A percentile compares a stretch with the other conserved stretches of the same genome.
Conservation (phyloP, 1,284 basidiomycete species). For the Pisolithus thermaeus region DNA sequence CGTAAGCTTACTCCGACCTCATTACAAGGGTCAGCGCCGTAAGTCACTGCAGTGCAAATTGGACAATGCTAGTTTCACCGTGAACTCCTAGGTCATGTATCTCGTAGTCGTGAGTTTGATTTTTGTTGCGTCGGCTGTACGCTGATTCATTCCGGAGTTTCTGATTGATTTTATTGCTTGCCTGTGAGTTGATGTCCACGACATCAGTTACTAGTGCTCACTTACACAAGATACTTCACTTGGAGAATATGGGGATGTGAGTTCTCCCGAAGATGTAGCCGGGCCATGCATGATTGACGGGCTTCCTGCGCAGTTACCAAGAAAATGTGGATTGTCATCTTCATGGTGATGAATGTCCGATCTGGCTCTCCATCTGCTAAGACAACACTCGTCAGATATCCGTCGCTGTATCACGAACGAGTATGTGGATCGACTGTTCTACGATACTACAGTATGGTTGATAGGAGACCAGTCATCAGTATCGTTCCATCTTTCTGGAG, state of each 20-base stretch:
- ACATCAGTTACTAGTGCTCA: not conserved
- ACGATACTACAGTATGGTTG: not conserved
- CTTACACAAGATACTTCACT: constrained; percentile 21
- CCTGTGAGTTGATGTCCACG: constrained; percentile 10
- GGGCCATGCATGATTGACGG: constrained; percentile 1
- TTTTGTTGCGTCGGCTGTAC: not conserved
- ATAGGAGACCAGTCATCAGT: constrained; percentile 6
- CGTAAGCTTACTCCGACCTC: not conserved
- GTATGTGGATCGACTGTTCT: not conserved
- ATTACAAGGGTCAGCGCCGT: not conserved
- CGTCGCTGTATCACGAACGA: constrained; percentile 21
- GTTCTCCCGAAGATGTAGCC: too few relatives aligned
- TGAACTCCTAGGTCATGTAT: constrained; percentile 15
- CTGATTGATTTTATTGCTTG: constrained; percentile 28
- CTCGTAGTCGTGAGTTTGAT: constrained; percentile 18
- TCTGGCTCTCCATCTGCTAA: not conserved
- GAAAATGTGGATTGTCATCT: constrained; percentile 12
- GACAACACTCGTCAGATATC: constrained; percentile 4
- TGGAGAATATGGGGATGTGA: constrained; percentile 28
- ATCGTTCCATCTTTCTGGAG: constrained; percentile 24
- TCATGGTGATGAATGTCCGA: constrained; percentile 19
- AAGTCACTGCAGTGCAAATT: not conserved
- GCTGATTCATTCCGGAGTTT: constrained; percentile 13
- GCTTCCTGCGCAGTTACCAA: constrained; percentile 13
- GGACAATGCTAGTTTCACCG: not conserved